Evolutionary conservation across 176 grass and related monocot genomes (phyloP).

Genomic region (Cocos nucifera): DNA sequence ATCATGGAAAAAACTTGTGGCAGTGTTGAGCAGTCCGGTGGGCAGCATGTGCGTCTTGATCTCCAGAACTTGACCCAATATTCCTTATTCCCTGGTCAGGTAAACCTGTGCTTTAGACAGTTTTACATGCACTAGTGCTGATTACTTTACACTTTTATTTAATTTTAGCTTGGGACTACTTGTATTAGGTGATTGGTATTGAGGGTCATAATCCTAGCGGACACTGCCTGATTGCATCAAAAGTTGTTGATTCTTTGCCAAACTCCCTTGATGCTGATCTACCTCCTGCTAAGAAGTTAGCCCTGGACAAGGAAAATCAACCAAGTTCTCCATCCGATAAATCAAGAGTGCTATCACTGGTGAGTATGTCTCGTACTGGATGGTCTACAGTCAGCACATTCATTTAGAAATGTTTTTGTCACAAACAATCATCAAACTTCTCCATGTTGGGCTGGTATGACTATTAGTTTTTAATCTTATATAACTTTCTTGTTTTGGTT

Average conservation of each 20-base stretch:
- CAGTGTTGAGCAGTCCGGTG: constrained; percentile 68
- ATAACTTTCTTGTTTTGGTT: too few species aligned
- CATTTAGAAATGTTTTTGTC: too few species aligned
- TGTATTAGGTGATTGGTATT: constrained; percentile 64
- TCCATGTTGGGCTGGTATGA: too few species aligned
- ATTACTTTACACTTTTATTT: not conserved
- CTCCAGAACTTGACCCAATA: constrained; percentile 67
- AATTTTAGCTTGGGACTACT: not conserved
- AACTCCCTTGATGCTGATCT: constrained; percentile 31
- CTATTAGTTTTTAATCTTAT: too few species aligned
- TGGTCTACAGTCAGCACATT: too few species aligned
- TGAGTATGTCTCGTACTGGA: constrained; percentile 19
- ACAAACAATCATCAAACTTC: too few species aligned
- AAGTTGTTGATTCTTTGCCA: constrained; percentile 65
- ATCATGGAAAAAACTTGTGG: constrained; percentile 17
- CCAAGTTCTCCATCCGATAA: constrained; percentile 27
- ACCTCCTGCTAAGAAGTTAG: constrained; percentile 72
- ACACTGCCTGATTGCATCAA: constrained; percentile 71
- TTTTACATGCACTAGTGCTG: not conserved
- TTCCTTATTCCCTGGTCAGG: constrained; percentile 92
- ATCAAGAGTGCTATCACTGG: constrained; percentile 45
- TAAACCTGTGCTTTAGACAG: constrained; percentile 7
- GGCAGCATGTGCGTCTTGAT: constrained; percentile 69
- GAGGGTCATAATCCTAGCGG: constrained; percentile 91
- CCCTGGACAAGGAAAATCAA: constrained; percentile 28